Evolutionary conservation across 805 yeast genomes (phyloP), one percentile per base, ranked within the genome.

Genomic region (Schwanniomyces pseudopolymorphus): DNA sequence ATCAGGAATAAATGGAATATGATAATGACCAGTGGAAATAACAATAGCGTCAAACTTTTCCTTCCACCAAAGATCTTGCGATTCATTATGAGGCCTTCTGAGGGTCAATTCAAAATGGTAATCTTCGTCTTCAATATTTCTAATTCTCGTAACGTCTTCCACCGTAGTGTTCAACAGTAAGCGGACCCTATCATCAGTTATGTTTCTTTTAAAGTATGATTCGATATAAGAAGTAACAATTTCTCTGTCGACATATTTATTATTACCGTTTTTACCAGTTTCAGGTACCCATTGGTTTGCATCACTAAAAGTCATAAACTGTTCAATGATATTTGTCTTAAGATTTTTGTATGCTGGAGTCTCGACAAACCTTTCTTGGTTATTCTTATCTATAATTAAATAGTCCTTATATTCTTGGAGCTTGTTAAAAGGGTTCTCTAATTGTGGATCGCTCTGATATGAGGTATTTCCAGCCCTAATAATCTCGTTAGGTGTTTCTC

Each of bases 11-110:
- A 50, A 71, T 1, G 81, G 80, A 4, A 70, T 57, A 46, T 73
- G 75, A 54, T 75, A 77, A 56, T 77, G 80, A 17, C 81, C 81
- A 14, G 69, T 67, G 7, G 79, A 75, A 14, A 77, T 65, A 17
- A 75, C 60, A 16, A 77, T 68, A 19, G 70, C 59, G 55, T 77
- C 79, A 47, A 63, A 76, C 10, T 49, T 57, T 37, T 65, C 60
- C 42, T 61, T 68, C 49, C 52, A 63, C 79, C 79, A 74, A 8
- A 53, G 38, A 25, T 72, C 77, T 2, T 57, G 11, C 1, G 51
- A 51, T 10, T 56, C 57, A 20, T 50, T 35, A 27, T 27, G 17
- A 21, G 58, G 54, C 27, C 16, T 26, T 33, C 65, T 52, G 16
- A 59, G 47, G 4, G 66, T 62, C 20, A 62, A 44, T 20, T 46